phyloP scores from a whole-genome alignment of 2,329 filamentous ascomycete genomes.

The Clonostachys byssicola region DNA sequence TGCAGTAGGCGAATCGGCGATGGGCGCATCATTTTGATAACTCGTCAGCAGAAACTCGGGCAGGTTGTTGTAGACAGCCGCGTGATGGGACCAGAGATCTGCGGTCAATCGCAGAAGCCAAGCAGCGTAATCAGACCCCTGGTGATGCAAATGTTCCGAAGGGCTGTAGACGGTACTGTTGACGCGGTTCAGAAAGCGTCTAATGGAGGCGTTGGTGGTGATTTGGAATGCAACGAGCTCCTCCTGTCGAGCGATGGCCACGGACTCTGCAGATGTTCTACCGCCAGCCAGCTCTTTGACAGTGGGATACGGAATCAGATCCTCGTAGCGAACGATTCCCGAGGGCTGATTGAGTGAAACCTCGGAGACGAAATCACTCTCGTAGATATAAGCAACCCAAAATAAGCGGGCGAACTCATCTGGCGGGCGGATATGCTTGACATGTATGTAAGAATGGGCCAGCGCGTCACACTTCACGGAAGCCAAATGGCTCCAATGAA shows the following conservation, averaged over 20 bases:
- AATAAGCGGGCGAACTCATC: constrained; percentile 17
- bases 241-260: constrained; percentile 4
- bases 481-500: constrained; percentile 15
- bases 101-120: constrained; percentile 17
- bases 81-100: constrained; percentile 17
- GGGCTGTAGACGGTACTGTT: constrained; percentile 20
- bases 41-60: constrained; percentile 14
- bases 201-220: constrained; percentile 20
- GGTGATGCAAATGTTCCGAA: constrained; percentile 13
- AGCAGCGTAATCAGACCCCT: constrained; percentile 10
- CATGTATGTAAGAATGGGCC: constrained; percentile 4
- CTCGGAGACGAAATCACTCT: constrained; percentile 21
- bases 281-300: not conserved
- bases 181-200: constrained; percentile 19
- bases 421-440: not conserved
- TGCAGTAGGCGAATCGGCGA: constrained; percentile 3
- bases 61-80: constrained; percentile 16
- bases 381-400: constrained; percentile 20
- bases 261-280: not conserved
- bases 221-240: constrained; percentile 21
- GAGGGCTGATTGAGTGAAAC: constrained; percentile 17
- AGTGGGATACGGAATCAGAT: constrained; percentile 14
- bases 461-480: constrained; percentile 19
- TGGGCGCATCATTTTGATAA: not conserved
- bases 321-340: constrained; percentile 19